Base-by-base conservation (phyloP, 176 grass and related monocot genomes). In the Juncus inflexus region DNA sequence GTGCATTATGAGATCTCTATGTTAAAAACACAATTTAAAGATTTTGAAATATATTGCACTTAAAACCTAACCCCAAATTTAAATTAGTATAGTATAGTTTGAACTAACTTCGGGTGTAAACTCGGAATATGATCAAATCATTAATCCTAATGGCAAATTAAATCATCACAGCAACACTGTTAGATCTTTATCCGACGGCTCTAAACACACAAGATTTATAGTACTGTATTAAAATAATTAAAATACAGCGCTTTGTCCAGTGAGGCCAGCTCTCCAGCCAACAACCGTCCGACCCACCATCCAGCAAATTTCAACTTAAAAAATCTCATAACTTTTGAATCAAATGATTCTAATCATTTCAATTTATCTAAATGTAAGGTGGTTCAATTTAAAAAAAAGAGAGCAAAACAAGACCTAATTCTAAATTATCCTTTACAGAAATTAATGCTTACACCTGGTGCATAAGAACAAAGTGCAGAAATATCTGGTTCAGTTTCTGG, bases 301-400 rank as follows among this genome's bases (percentile, higher is more conserved):
- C 40, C 39, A 71, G 38, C 3, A 14, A 71, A 56, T 58, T 58
- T 3, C 1, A 35, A 9, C 58, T 56, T 43, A 71, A 59, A 35
- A 36, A 71, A 71, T 71, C 39, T 1, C 15, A n/a, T 9, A 13
- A 67, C 15, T 69, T 57, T 37, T 47, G 43, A 47, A 6, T 47
- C 43, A 47, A 47, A 13, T 56, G 50, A 37, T 55, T 71, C 57
- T 59, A 55, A 71, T 59, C 54, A 71, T 71, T 15, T 45, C 13
- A 47, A 71, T 59, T 53, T 67, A 35, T 51, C 7, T 35, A 56
- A 40, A 42, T 11, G 16, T 19, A 12, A 28, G 10, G 35, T 71
- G 12, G 1, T 60, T 42, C 12, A n/a, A 58, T 19, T 45, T 59
- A 13, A 5, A 60, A 47, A 47, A 71, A 71, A 15, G 15, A 38